Evolutionary conservation across 1,284 basidiomycete species (phyloP).

Genomic region (Gymnopus androsaceus): DNA sequence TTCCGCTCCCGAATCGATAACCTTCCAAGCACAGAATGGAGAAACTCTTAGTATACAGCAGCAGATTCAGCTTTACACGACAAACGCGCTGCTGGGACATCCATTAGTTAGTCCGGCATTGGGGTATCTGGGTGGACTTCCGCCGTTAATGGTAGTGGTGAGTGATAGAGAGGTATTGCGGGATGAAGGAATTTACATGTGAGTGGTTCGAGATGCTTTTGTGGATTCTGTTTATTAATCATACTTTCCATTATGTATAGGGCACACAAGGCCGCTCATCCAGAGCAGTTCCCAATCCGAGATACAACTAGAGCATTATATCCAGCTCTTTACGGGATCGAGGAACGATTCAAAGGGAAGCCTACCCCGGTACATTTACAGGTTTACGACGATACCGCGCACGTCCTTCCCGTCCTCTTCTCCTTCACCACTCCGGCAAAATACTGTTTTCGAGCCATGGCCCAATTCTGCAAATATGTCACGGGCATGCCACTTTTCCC

Average conservation of each 20-base stretch:
- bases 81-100: constrained; percentile 82
- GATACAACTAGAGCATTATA: constrained; percentile 64
- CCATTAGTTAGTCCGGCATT: constrained; percentile 85
- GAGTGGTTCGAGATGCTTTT: constrained; percentile 40
- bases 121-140: constrained; percentile 89
- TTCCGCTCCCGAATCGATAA: constrained; percentile 25
- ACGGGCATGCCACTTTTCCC: constrained; percentile 46
- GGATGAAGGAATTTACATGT: constrained; percentile 92
- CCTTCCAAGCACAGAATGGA: constrained; percentile 44
- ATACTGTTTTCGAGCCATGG: constrained; percentile 75
- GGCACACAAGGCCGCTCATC: constrained; percentile 91
- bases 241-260: constrained; percentile 40
- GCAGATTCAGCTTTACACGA: constrained; percentile 90
- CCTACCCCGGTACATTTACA: constrained; percentile 93
- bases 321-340: constrained; percentile 67
- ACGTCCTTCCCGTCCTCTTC: constrained; percentile 78
- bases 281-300: constrained; percentile 70
- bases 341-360: constrained; percentile 45
- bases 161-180: constrained; percentile 91
- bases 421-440: constrained; percentile 83
- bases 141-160: constrained; percentile 83
- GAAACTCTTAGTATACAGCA: constrained; percentile 56
- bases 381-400: constrained; percentile 77
- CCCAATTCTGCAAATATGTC: constrained; percentile 64
- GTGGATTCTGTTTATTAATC: background rate